Percentiles rank a stretch among this genome's conserved stretches.
phyloP scores from a whole-genome alignment of 805 yeast genomes.

The Starmerella riodocensis region DNA sequence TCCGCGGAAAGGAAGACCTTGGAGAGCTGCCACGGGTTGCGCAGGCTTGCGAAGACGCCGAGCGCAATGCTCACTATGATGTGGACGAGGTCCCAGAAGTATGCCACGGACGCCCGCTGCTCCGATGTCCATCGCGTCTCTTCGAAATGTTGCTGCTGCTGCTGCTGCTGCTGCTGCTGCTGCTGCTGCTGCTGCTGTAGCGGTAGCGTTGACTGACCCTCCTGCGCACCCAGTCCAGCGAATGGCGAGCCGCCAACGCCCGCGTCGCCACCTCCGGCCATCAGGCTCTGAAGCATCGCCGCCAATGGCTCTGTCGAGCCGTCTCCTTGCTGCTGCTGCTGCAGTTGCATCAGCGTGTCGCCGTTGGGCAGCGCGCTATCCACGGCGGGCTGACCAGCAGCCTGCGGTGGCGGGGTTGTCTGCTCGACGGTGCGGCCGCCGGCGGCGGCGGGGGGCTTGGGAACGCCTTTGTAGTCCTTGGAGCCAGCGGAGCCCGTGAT shows the following conservation, averaged over 20 bases:
- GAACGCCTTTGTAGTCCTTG: slow-evolving; percentile 15
- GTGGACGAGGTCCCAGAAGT: slow-evolving; percentile 17
- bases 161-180: not conserved
- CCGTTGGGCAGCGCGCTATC: too few species aligned
- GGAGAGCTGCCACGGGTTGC: slow-evolving; percentile 18
- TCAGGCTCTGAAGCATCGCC: not conserved
- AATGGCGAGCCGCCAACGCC: too few species aligned
- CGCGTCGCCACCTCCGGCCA: not conserved
- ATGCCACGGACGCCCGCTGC: slow-evolving; percentile 4
- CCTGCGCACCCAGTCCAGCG: too few species aligned
- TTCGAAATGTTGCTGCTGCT: slow-evolving; percentile 1
- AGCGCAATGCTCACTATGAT: slow-evolving; percentile 14
- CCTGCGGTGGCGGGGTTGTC: not conserved
- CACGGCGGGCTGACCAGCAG: not conserved
- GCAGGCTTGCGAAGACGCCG: slow-evolving; percentile 20
- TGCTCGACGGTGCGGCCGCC: too few species aligned
- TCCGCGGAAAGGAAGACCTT: slow-evolving; percentile 20
- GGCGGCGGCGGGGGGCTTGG: not conserved
- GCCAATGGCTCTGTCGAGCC: not conserved
- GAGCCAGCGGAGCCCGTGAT: slow-evolving; percentile 24
- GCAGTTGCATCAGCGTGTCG: not conserved
- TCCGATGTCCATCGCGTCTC: slow-evolving; percentile 1
- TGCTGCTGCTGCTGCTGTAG: too few species aligned
- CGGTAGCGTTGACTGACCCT: too few species aligned
- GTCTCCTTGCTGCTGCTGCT: not conserved